Base-by-base conservation (phyloP, 768 basidiomycete species). In the Boletales sp. region DNA sequence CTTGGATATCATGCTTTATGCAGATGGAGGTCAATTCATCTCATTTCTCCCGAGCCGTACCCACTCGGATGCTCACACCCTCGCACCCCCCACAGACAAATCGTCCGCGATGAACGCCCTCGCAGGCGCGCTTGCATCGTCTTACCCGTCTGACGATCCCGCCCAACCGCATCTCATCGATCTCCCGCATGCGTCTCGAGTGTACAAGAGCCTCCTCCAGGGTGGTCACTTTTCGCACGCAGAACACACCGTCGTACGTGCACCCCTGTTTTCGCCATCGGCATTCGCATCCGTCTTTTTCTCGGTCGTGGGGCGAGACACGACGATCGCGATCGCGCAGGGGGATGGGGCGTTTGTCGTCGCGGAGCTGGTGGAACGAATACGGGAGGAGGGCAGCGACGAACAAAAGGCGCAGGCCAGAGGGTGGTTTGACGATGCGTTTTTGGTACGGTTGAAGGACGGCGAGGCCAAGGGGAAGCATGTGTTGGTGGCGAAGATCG, bases 201-300 rank as follows among this genome's bases (percentile, higher is more conserved):
- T 94, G 43, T 94, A 91, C 77, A 97, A 97, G 65, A 83, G 83
- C 7, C 81, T 97, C 7, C 75, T 97, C 1, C 91, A 94, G 63
- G 94, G 94, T 6, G 94, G 94, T 0, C 92, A 94, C 63, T 97
- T 84, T 69, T 83, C 82, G 52, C 84, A 82, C 30, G 64, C 77
- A 0, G 77, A 81, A 3, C 75, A 76, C 18, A 53, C 76, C 3
- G 72, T 94, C 34, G 76, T 79, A 30, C 75, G 66, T 8, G 73
- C 78, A 3, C 58, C 76, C 3, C 56, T 66, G 1, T 92, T 85
- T 76, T 80, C 84, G 17, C 71, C 84, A 0, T 62, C 67, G 1
- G 68, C 66, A 2, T 91, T 91, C 54, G 88, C 87, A 0, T 66
- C 69, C 4, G 62, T 69, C 11, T 87, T 90, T 60, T 67, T 87